phyloP scores from a whole-genome alignment of 2,329 filamentous ascomycete species.

The Acrodontium crateriforme region DNA sequence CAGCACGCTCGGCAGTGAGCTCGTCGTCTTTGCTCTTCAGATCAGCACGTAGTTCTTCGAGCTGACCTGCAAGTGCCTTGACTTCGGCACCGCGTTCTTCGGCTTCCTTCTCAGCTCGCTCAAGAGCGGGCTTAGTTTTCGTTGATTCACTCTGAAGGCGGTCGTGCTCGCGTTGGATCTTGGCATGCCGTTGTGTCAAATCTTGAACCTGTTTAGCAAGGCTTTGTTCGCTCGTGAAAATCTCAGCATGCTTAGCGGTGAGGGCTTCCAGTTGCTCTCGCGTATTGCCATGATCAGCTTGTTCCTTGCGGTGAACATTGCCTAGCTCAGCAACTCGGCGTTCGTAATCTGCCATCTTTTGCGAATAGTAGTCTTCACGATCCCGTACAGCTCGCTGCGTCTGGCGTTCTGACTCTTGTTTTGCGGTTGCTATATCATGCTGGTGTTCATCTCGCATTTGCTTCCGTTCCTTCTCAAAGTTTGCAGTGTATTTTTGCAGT shows the following conservation, averaged over 20 bases:
- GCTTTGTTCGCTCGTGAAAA: slow-evolving; percentile 13
- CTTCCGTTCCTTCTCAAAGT: slow-evolving; percentile 25
- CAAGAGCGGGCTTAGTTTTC: slow-evolving; percentile 12
- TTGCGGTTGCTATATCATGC: slow-evolving; percentile 13
- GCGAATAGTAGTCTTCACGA: slow-evolving; percentile 11
- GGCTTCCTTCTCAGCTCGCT: slow-evolving; percentile 12
- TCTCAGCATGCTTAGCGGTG: slow-evolving; percentile 12
- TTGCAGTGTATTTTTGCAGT: slow-evolving; percentile 32
- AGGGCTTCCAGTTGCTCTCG: slow-evolving; percentile 22
- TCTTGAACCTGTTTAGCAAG: slow-evolving; percentile 13
- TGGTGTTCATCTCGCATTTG: slow-evolving; percentile 22
- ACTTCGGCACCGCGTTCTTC: slow-evolving; percentile 30
- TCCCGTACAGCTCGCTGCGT: slow-evolving; percentile 15
- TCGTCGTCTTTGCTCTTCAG: slow-evolving; percentile 18
- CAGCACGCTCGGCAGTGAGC: slow-evolving; percentile 17
- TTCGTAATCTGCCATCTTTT: slow-evolving; percentile 17
- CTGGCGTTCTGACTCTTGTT: slow-evolving; percentile 15
- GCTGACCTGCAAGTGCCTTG: slow-evolving; percentile 9
- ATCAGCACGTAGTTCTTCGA: slow-evolving; percentile 16
- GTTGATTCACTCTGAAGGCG: slow-evolving; percentile 5
- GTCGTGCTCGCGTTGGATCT: slow-evolving; percentile 6
- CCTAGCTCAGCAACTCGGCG: slow-evolving; percentile 16
- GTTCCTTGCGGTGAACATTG: slow-evolving; percentile 17
- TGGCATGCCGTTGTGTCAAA: slow-evolving; percentile 9
- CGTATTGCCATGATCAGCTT: slow-evolving; percentile 14